Evolutionary conservation across 148 eudicot species (phyloP), one percentile per base, ranked within the genome.

Genomic region (Camellia japonica): DNA sequence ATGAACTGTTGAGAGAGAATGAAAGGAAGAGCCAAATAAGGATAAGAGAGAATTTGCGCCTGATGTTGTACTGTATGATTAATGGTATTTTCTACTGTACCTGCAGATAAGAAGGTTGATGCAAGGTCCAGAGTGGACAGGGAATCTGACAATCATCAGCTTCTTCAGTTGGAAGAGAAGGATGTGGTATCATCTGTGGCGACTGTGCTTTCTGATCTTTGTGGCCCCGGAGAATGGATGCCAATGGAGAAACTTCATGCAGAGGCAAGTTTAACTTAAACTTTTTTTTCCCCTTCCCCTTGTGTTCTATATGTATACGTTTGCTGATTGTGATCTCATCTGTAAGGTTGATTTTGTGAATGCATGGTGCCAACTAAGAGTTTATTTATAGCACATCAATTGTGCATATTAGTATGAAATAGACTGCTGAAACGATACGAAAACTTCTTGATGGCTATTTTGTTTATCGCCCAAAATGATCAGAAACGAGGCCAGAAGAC

Each of bases 191-290:
- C 97, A 67, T 93, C 97, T 80, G 93, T 92, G 43, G 98, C 96
- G 47, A 95, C 85, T 30, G 90, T 89, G 71, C 84, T 95, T 54
- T 92, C 97, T 73, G 97, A 95, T 85, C 84, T 89, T 61, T 95
- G 99, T 76, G 91, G 97, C 75, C 98, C 97, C 6, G 96, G 98
- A 71, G 97, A 95, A 85, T 93, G 97, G 97, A 90, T 95, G 98
- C 89, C 98, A 43, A 90, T 93, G 93, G 98, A 95, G 86, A 92
- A 90, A 84, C 75, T 95, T 85, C 96, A 93, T 73, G 41, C 91
- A 0, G 93, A 90, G 99, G 99, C 92, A 82, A 82, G 90, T 82
- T 68, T 56, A 8, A 38, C 55, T 30, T n/a, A 18, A 18, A 3
- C 47, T n/a, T 72, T 72, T 13, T 52, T 23, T 72, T 12, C 0